Base-by-base conservation (phyloP, 805 yeast genomes). In the Geotrichum ghanense region DNA sequence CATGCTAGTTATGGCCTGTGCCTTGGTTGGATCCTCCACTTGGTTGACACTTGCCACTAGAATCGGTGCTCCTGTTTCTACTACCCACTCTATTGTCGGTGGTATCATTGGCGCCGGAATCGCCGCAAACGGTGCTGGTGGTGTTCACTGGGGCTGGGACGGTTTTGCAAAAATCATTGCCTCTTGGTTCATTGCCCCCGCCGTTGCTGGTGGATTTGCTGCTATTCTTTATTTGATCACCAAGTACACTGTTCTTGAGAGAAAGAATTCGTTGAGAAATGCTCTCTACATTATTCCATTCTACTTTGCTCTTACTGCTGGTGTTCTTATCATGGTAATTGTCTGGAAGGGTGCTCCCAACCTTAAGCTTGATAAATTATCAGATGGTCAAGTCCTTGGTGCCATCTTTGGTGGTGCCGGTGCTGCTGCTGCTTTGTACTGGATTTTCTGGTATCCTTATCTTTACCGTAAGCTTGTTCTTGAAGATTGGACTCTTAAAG, bases 261-360 rank as follows among this genome's bases (percentile, higher is more conserved):
- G 78, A 57, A 75, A 74, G 55, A 62, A 74, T 49, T 69, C 74
- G 24, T 56, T 79, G 45, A 72, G 73, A 62, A 70, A 75, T 52
- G 87, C 80, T 2, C 67, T 83, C 52, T 35, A 69, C 6, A 58
- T 78, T 41, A 77, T 78, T 52, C 89, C 88, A 9, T 45, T 72
- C 21, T 71, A 81, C 59, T 81, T 82, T 19, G 80, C 74, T 53
- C 58, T 69, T 34, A 74, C 85, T 21, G 77, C 79, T 48, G 61
- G 79, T 37, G 72, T 81, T 44, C 70, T 83, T 55, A 79, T 88
- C 49, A 81, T 83, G 83, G 72, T 81, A 63, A 78, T 83, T 59
- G 85, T 79, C 34, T 81, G 85, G 84, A 81, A 83, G 61, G 89
- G 88, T 56, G 81, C 89, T 47, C 87, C 89, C 56, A 72, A 73